A percentile compares a stretch with the other conserved stretches of the same genome.
Conservation (phyloP, 2,329 filamentous ascomycete species). For the Pseudogymnoascus pannorum region DNA sequence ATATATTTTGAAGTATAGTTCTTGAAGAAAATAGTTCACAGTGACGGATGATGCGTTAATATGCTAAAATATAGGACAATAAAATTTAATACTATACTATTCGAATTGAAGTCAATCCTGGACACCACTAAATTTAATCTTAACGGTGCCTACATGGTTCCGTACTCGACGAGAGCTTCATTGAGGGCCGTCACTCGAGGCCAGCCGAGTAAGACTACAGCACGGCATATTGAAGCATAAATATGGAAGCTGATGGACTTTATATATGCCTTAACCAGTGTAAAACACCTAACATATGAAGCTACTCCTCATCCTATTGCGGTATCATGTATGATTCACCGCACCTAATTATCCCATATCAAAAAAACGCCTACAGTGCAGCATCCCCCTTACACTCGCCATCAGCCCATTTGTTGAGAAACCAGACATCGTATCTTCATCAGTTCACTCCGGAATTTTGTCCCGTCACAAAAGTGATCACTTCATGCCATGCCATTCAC, state of each 20-base stretch:
- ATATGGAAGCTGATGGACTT: background rate
- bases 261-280: background rate
- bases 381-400: background rate
- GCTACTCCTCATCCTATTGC: background rate
- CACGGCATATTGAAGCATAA: background rate
- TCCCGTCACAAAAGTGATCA: background rate
- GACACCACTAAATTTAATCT: background rate
- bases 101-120: background rate
- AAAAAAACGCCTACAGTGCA: slow-evolving; percentile 5
- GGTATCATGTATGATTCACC: background rate
- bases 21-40: no score
- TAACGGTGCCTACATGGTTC: background rate
- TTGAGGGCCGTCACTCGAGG: background rate
- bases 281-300: slow-evolving; percentile 5
- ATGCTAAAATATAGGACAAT: background rate
- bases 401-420: slow-evolving; percentile 6
- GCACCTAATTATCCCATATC: background rate
- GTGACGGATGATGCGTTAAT: no score
- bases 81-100: background rate
- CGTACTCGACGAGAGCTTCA: background rate
- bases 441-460: background rate
- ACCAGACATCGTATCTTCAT: slow-evolving; percentile 6
- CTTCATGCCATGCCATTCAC: slow-evolving; percentile 5
- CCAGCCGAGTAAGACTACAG: background rate
- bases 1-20: no score